A percentile compares a stretch with the other conserved stretches of the same genome.
These are phyloP conservation scores for Platismatia glauca DNA, from an alignment of 495 filamentous ascomycete species.

Conservation along the genomic window DNA sequence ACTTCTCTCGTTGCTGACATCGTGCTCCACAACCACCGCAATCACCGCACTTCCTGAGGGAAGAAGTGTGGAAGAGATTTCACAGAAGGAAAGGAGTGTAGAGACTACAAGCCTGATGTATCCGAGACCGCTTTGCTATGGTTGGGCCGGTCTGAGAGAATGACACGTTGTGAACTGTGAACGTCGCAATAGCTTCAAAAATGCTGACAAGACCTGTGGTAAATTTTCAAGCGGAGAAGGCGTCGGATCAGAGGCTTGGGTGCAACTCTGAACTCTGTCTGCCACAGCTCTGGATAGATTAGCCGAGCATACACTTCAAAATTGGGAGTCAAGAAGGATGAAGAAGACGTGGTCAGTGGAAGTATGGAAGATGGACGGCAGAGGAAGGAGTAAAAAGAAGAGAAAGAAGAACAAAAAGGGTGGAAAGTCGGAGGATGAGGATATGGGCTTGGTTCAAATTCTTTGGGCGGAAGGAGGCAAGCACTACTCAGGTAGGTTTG, in stretches of 20 bases:
- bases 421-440: slow-evolving; percentile 8
- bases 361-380: neutral
- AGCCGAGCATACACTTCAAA: slow-evolving; percentile 17
- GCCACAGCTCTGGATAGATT: slow-evolving; percentile 8
- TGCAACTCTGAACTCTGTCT: slow-evolving; percentile 8
- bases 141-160: neutral
- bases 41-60: neutral
- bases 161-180: slow-evolving; percentile 5
- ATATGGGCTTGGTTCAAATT: slow-evolving; percentile 14
- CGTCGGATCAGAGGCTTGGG: neutral
- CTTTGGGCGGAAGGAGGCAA: slow-evolving; percentile 24
- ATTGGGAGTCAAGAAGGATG: neutral
- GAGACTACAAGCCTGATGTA: neutral
- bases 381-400: slow-evolving; percentile 12
- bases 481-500: slow-evolving; percentile 23
- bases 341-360: slow-evolving; percentile 7
- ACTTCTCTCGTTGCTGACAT: slow-evolving; percentile 16
- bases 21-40: slow-evolving; percentile 7
- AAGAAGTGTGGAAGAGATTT: neutral
- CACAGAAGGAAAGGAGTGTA: neutral
- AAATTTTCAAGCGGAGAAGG: neutral
- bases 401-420: slow-evolving; percentile 4
- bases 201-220: slow-evolving; percentile 1
- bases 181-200: slow-evolving; percentile 20
- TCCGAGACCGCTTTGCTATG: neutral